These are phyloP conservation scores for Capronia americana DNA, from an alignment of 2,329 filamentous ascomycete species.

Conservation along the genomic window DNA sequence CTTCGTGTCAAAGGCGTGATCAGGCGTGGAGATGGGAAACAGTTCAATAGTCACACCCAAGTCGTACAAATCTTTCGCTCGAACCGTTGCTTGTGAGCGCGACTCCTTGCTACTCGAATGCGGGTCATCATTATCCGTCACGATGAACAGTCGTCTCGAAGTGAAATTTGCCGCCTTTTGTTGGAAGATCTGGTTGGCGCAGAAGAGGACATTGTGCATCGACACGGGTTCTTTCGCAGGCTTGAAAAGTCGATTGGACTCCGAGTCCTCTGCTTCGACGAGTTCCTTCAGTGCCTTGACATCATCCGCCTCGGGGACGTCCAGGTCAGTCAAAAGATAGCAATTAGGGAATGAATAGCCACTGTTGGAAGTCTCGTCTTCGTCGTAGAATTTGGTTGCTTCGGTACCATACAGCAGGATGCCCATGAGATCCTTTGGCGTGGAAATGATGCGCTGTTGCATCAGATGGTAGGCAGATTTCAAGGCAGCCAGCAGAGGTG, in stretches of 20 bases:
- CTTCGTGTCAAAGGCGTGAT: slow-evolving; percentile 75
- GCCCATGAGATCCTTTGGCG: slow-evolving; percentile 96
- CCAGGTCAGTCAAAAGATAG: slow-evolving; percentile 86
- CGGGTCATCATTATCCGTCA: slow-evolving; percentile 92
- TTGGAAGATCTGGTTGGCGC: slow-evolving; percentile 94
- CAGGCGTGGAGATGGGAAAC: slow-evolving; percentile 80
- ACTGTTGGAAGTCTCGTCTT: slow-evolving; percentile 62
- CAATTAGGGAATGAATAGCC: slow-evolving; percentile 82
- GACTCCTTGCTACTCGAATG: slow-evolving; percentile 74
- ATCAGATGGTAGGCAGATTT: slow-evolving; percentile 95
- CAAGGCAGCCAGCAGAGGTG: slow-evolving; percentile 79
- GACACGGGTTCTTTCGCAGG: slow-evolving; percentile 73
- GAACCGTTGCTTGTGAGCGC: slow-evolving; percentile 77
- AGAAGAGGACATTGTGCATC: slow-evolving; percentile 91
- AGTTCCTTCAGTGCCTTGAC: slow-evolving; percentile 79
- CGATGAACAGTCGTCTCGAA: slow-evolving; percentile 89
- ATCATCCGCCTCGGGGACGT: slow-evolving; percentile 84
- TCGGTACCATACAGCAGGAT: slow-evolving; percentile 90
- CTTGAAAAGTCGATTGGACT: slow-evolving; percentile 70
- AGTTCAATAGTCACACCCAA: slow-evolving; percentile 89
- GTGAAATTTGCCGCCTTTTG: slow-evolving; percentile 94
- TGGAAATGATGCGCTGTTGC: slow-evolving; percentile 98
- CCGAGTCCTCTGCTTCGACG: slow-evolving; percentile 71
- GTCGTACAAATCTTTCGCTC: slow-evolving; percentile 94
- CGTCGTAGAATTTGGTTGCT: slow-evolving; percentile 77